Conservation (phyloP, 148 eudicot species). For the Linanthus parryae region DNA sequence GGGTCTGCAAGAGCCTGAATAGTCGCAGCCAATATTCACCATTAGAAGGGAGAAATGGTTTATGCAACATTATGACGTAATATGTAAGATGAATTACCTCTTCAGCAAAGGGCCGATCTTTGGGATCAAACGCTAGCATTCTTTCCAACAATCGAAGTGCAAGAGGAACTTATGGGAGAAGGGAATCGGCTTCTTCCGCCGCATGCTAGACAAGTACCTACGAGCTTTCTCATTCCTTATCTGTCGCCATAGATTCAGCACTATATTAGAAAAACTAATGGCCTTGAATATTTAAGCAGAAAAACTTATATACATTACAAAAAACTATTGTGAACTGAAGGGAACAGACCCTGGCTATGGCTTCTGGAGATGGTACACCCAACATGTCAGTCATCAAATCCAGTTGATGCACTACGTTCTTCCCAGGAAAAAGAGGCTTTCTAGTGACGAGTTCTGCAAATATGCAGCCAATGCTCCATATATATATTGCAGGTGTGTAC, state of each 20-base stretch:
- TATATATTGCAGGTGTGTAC: slow-evolving; percentile 85
- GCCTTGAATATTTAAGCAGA: too few species aligned
- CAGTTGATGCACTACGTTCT: slow-evolving; percentile 80
- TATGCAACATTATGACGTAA: not conserved
- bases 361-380: slow-evolving; percentile 71
- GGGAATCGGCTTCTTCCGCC: slow-evolving; percentile 33
- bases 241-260: slow-evolving; percentile 22
- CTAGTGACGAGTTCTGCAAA: slow-evolving; percentile 77
- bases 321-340: not conserved
- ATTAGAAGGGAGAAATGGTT: not conserved
- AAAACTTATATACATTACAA: too few species aligned
- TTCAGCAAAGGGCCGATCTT: slow-evolving; percentile 53
- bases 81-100: slow-evolving; percentile 42
- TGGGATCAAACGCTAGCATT: slow-evolving; percentile 48
- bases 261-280: too few species aligned
- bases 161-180: slow-evolving; percentile 38
- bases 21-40: slow-evolving; percentile 1
- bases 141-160: slow-evolving; percentile 37
- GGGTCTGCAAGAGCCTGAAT: slow-evolving; percentile 98
- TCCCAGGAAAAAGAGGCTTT: slow-evolving; percentile 77
- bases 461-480: slow-evolving; percentile 87
- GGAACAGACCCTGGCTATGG: slow-evolving; percentile 52
- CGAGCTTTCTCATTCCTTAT: slow-evolving; percentile 46
- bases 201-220: slow-evolving; percentile 35
- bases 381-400: slow-evolving; percentile 75